Base-by-base conservation (phyloP, 176 grass and related monocot genomes). In the Carex kokanica region DNA sequence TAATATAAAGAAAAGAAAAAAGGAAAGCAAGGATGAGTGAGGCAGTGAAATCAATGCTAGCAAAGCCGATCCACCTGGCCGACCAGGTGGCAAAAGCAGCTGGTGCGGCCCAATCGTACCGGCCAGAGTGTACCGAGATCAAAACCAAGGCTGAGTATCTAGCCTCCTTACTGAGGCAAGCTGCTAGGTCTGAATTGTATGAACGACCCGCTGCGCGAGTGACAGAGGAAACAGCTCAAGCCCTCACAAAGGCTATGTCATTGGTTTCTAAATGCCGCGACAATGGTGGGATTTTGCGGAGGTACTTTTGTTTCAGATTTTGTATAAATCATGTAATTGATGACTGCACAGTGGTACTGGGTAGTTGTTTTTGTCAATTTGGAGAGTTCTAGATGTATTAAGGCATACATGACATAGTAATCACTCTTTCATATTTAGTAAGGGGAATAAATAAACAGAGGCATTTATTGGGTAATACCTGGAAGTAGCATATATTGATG, bases 31-130 rank as follows among this genome's bases (percentile, higher is more conserved):
- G 34, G 31, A 97, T 97, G 95, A 85, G 88, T 74, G 95, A 97
- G 20, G 85, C 85, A 40, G 58, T 81, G 74, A 97, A 97, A 84
- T 58, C 81, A 73, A 92, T 94, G 90, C 87, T 94, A 85, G 87
- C 87, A 21, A 92, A 90, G 83, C 95, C 92, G 67, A 97, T 97
- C 83, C 86, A 94, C 66, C 88, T 94, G 43, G 92, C 95, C 11
- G 95, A 97, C 81, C 92, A 91, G 73, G 95, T 97, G 55, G 85
- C 87, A 32, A 92, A 89, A 88, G 88, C 54, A 18, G 89, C 92
- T 1, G 92, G 88, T 17, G 85, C 65, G 0, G 91, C 81, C 3
- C 84, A 91, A 81, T 89, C 86, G 64, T 51, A 74, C 90, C 85
- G 90, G 16, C 18, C 78, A 14, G 92, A 94, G 87, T 97, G 95